Evolutionary conservation across 139 green algal species (phyloP), one percentile per base, ranked within the genome.

Genomic region (Volvox africanus): DNA sequence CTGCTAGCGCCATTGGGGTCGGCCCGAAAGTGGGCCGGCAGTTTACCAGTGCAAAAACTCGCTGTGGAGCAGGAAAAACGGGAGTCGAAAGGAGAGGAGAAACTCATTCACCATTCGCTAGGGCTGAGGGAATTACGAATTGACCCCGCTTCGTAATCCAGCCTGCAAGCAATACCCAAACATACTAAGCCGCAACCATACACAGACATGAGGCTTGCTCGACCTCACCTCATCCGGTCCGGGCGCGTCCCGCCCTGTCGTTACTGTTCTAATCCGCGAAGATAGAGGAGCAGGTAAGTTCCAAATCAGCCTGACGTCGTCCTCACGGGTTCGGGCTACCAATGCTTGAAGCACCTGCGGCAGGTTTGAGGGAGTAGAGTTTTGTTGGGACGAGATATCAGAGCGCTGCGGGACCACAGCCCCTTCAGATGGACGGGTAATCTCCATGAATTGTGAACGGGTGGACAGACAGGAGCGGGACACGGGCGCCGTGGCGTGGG

Each of bases 1-100:
- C 85, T 24, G 90, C 90, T 32, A 88, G 37, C 11, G 65, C 62
- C 1, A 93, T 84, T 26, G 90, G 90, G 18, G 85, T 86, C 21
- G 68, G 1, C 20, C 85, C 90, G 12, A 65, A 44, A 28, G 20
- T n/a, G 62, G 11, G 44, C 35, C 62, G 61, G 35, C 24, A 28
- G 30, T 84, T 86, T 13, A 93, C n/a, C 71, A 91, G 26, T 26
- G 35, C 76, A 3, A 22, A 21, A 55, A 93, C 50, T 0, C 82
- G 83, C 90, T 87, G 86, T 28, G 61, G 36, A 71, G 68, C 18
- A 50, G 37, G 35, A 36, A 44, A 61, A 35, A 20, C 2, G 32
- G 50, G 80, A 86, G n/a, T 44, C 24, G 50, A 21, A 84, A 24
- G 78, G 14, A 1, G 2, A 20, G 78, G 37, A 30, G 16, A 73